phyloP scores from a whole-genome alignment of 306 rosid genomes.

The Glycyrrhiza uralensis region DNA sequence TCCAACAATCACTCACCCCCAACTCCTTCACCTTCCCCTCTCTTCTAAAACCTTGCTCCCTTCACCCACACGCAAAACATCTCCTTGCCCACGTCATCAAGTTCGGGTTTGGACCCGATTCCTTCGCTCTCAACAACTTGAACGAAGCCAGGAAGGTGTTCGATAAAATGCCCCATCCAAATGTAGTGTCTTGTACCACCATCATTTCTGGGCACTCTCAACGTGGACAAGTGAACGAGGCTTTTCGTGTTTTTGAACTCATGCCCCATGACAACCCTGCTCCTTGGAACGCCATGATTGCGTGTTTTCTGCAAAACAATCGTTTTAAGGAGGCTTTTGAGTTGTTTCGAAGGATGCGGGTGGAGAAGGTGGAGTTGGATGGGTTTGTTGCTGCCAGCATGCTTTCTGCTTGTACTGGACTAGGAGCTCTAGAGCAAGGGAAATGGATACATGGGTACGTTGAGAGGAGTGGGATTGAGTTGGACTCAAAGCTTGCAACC shows the following conservation, averaged over 20 bases:
- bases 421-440: constrained; percentile 66
- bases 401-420: constrained; percentile 58
- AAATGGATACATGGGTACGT: constrained; percentile 56
- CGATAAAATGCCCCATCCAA: constrained; percentile 34
- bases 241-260: constrained; percentile 42
- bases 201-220: constrained; percentile 52
- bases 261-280: constrained; percentile 49
- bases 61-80: constrained; percentile 44
- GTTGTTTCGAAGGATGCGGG: constrained; percentile 49
- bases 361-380: constrained; percentile 39
- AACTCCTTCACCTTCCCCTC: constrained; percentile 56
- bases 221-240: constrained; percentile 47
- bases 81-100: constrained; percentile 60
- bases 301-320: constrained; percentile 49
- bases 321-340: constrained; percentile 53
- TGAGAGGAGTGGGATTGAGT: constrained; percentile 41
- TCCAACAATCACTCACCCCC: constrained; percentile 39
- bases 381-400: constrained; percentile 58
- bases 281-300: constrained; percentile 71
- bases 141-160: constrained; percentile 52
- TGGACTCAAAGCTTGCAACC: constrained; percentile 58
- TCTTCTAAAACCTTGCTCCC: constrained; percentile 41
- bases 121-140: constrained; percentile 39
- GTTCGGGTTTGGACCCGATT: constrained; percentile 42
- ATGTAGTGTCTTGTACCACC: constrained; percentile 61